Evolutionary conservation across 2,329 filamentous ascomycete genomes (phyloP).

Genomic region (Sporothrix pallida): DNA sequence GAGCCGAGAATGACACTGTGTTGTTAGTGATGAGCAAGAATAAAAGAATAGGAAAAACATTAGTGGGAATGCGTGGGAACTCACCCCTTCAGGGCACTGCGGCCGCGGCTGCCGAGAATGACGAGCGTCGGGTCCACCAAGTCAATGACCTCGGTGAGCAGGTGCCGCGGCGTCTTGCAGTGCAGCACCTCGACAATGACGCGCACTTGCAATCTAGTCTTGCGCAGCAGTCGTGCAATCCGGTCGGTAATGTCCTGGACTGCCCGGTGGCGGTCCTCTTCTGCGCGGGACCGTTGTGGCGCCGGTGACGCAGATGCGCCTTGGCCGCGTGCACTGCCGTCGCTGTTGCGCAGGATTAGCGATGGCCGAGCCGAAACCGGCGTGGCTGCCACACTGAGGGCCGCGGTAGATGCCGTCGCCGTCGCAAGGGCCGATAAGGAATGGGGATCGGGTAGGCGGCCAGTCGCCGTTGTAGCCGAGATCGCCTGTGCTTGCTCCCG

Average conservation of each 20-base stretch:
- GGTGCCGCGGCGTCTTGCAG: constrained; percentile 95
- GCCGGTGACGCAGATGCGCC: constrained; percentile 40
- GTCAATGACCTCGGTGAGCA: constrained; percentile 98
- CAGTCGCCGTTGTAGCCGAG: constrained; percentile 61
- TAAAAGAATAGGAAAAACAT: constrained; percentile 34
- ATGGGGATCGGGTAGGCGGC: constrained; percentile 44
- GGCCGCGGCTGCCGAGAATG: constrained; percentile 87
- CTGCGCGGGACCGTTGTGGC: constrained; percentile 63
- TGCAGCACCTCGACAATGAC: constrained; percentile 96
- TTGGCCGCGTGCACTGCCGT: constrained; percentile 40
- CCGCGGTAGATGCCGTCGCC: constrained; percentile 32
- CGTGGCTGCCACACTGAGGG: constrained; percentile 41
- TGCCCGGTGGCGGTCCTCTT: constrained; percentile 80
- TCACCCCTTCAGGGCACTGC: constrained; percentile 91
- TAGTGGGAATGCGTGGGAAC: constrained; percentile 41
- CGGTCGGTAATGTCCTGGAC: constrained; percentile 84
- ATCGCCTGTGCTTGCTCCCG: constrained; percentile 76
- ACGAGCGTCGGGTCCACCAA: constrained; percentile 88
- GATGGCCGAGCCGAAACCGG: constrained; percentile 45
- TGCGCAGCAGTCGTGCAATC: constrained; percentile 83
- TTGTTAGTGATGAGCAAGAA: not conserved
- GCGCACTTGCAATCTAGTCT: constrained; percentile 89
- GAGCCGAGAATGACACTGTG: constrained; percentile 87
- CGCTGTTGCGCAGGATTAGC: constrained; percentile 48
- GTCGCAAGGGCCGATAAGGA: constrained; percentile 29